Percentiles rank a stretch among this genome's conserved stretches.
phyloP scores from a whole-genome alignment of 139 green algal genomes.

The Trebouxia sp. region DNA sequence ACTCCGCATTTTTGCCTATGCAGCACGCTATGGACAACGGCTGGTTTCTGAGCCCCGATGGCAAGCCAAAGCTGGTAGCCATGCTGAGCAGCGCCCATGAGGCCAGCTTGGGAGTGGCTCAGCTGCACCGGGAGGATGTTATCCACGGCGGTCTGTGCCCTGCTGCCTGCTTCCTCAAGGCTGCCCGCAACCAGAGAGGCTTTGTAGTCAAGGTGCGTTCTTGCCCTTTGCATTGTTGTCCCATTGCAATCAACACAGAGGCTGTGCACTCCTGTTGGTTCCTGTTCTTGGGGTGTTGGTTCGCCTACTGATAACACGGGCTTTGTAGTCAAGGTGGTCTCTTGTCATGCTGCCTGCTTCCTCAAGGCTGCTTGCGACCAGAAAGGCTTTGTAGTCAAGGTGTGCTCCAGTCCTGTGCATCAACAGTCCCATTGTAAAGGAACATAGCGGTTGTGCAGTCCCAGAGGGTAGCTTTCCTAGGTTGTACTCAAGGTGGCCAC shows the following conservation, averaged over 20 bases:
- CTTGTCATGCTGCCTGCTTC: no score
- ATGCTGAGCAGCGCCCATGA: not conserved
- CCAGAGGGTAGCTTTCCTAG: no score
- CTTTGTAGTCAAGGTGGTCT: no score
- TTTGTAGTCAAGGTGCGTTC: constrained; percentile 1
- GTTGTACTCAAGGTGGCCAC: no score
- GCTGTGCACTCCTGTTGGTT: no score
- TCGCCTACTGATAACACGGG: no score
- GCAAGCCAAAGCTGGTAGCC: constrained; percentile 8
- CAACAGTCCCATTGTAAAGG: no score
- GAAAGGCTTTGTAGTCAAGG: no score
- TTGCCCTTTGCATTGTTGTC: not conserved
- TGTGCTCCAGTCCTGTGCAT: not conserved
- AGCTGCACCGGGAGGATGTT: not conserved
- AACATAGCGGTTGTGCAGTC: no score
- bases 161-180: constrained; percentile 8
- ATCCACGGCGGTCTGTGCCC: not conserved
- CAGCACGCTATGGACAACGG: constrained; percentile 6
- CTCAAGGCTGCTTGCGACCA: no score
- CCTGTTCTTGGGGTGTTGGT: no score
- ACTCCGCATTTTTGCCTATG: not conserved
- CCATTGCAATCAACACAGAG: no score
- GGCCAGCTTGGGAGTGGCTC: constrained; percentile 1
- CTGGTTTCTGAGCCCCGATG: not conserved
- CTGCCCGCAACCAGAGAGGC: constrained; percentile 1